Percentiles rank a stretch among this genome's conserved stretches.
Conservation (phyloP, 306 rosid species). For the Pachyrhizus erosus region DNA sequence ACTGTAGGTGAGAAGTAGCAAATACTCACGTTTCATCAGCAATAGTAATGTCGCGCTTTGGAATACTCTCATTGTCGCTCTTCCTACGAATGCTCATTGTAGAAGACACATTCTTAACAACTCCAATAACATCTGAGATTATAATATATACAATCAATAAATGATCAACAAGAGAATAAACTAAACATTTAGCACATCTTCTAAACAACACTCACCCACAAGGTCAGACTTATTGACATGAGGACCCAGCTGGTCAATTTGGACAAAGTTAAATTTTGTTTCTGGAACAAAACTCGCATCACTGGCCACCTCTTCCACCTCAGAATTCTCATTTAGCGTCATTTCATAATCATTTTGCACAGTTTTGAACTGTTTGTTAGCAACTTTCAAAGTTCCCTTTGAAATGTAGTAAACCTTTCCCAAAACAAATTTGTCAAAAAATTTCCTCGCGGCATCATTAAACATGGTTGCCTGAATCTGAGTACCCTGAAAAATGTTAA, state of each 20-base stretch:
- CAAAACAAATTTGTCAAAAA: conserved; percentile 73
- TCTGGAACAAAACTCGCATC: conserved; percentile 82
- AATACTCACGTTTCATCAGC: conserved; percentile 82
- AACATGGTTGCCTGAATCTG: conserved; percentile 99
- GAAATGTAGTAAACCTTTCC: conserved; percentile 95
- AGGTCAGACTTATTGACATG: conserved; percentile 71
- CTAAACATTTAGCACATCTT: not conserved
- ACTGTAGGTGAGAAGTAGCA: not conserved
- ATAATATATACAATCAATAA: not conserved
- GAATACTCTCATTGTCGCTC: conserved; percentile 73
- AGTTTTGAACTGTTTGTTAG: conserved; percentile 88
- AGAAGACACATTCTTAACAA: conserved; percentile 84
- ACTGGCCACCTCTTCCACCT: conserved; percentile 80
- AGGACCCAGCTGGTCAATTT: conserved; percentile 86
- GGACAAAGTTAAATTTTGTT: conserved; percentile 78
- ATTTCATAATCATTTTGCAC: conserved; percentile 94
- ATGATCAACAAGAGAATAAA: too few species aligned
- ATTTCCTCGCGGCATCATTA: conserved; percentile 87
- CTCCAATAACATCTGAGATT: conserved; percentile 81
- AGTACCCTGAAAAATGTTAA: conserved; percentile 69
- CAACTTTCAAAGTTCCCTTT: conserved; percentile 79
- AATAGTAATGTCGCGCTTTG: conserved; percentile 95
- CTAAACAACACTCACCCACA: conserved; percentile 67
- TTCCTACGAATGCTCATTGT: conserved; percentile 89
- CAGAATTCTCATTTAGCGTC: conserved; percentile 87